These are phyloP conservation scores for Asterionellopsis glacialis DNA, from an alignment of 108 stramenopile genomes.

Conservation along the genomic window DNA sequence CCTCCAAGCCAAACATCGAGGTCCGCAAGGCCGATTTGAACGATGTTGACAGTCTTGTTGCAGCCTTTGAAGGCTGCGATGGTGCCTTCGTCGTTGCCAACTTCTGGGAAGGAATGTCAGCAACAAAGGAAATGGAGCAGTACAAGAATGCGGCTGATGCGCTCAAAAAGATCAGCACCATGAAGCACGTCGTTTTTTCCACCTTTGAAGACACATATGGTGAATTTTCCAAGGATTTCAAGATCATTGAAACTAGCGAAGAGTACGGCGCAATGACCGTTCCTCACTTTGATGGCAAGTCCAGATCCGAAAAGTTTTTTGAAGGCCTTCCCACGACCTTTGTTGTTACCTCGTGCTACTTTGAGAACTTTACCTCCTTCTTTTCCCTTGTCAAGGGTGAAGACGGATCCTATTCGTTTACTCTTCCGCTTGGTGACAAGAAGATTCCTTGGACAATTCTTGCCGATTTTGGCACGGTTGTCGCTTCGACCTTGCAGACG, in stretches of 20 bases:
- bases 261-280: not conserved
- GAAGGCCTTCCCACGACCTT: no score
- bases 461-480: not conserved
- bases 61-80: constrained; percentile 8
- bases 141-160: constrained; percentile 2
- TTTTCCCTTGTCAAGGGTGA: no score
- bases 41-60: constrained; percentile 5
- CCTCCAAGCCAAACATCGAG: not conserved
- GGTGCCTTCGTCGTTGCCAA: constrained; percentile 17
- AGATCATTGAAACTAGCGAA: constrained; percentile 7
- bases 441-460: constrained; percentile 1
- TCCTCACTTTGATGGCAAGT: constrained; percentile 19
- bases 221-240: no score
- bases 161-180: constrained; percentile 2
- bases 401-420: not conserved
- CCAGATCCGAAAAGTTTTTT: constrained; percentile 1
- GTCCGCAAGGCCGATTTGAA: constrained; percentile 13
- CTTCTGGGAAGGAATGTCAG: constrained; percentile 13
- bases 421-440: constrained; percentile 10
- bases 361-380: no score
- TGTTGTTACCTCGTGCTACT: no score
- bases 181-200: no score
- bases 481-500: not conserved
- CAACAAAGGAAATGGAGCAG: constrained; percentile 1
- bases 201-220: no score